Percentiles rank a stretch among this genome's conserved stretches.
phyloP scores from a whole-genome alignment of 2,329 filamentous ascomycete genomes.

The Paracoccidioides lutzii region DNA sequence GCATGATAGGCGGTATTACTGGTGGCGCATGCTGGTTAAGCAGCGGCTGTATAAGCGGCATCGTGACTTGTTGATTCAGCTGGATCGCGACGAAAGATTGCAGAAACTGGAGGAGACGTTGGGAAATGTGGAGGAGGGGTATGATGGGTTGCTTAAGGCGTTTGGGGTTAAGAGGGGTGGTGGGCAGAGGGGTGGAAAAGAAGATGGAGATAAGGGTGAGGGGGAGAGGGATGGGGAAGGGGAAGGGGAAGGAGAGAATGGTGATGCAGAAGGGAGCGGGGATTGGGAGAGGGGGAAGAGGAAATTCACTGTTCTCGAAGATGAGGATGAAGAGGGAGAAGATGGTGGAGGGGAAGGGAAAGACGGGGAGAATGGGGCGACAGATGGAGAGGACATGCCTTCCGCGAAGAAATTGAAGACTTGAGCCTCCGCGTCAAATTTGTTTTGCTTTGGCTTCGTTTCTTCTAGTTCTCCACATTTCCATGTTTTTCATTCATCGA shows the following conservation, averaged over 20 bases:
- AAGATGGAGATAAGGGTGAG: conserved; percentile 17
- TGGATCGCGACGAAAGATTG: conserved; percentile 44
- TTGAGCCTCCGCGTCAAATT: background rate
- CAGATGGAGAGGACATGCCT: background rate
- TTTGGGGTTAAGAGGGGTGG: conserved; percentile 14
- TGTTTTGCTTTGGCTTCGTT: background rate
- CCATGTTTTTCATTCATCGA: too few relatives aligned
- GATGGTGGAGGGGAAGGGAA: background rate
- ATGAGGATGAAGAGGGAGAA: conserved; percentile 14
- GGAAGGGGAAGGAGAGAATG: conserved; percentile 13
- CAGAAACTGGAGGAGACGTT: conserved; percentile 49
- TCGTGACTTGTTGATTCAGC: conserved; percentile 45
- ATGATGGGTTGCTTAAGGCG: conserved; percentile 40
- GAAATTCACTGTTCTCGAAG: conserved; percentile 20
- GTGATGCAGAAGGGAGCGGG: conserved; percentile 16
- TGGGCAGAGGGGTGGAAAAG: conserved; percentile 12
- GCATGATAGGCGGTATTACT: conserved; percentile 49
- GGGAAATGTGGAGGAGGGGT: conserved; percentile 45
- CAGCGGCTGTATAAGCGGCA: conserved; percentile 50
- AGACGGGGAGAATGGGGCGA: background rate
- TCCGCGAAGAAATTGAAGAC: conserved; percentile 3
- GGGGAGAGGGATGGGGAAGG: conserved; percentile 14
- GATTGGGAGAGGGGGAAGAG: conserved; percentile 18
- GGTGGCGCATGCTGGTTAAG: conserved; percentile 52
- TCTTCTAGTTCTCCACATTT: background rate